A percentile compares a stretch with the other conserved stretches of the same genome.
These are phyloP conservation scores for Fusarium phyllophilum DNA, from an alignment of 2,329 filamentous ascomycete genomes.

Conservation along the genomic window DNA sequence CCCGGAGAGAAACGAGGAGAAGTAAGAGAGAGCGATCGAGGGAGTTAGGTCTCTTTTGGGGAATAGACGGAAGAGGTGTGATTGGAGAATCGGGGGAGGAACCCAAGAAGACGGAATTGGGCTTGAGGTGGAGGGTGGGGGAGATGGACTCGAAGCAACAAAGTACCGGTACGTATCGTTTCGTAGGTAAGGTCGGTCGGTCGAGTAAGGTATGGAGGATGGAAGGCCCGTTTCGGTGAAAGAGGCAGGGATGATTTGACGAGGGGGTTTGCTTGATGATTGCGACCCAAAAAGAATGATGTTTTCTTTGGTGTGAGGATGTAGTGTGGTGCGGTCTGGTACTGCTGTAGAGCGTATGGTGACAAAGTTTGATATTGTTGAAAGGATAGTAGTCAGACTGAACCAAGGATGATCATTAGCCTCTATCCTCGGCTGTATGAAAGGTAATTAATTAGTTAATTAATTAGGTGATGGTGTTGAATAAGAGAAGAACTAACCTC, in stretches of 20 bases:
- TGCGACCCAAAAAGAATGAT: constrained; percentile 27
- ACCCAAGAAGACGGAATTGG: constrained; percentile 29
- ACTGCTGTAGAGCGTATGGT: neutral
- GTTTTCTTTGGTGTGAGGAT: neutral
- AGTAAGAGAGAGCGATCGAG: constrained; percentile 27
- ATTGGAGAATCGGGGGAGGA: constrained; percentile 44
- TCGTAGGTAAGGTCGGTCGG: constrained; percentile 2
- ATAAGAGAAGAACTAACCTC: constrained; percentile 15
- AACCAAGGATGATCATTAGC: constrained; percentile 1
- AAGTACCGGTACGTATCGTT: constrained; percentile 25
- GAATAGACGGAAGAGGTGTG: constrained; percentile 34
- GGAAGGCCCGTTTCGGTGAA: constrained; percentile 42
- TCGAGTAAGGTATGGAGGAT: neutral
- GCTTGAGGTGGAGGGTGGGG: constrained; percentile 28
- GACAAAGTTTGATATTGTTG: neutral
- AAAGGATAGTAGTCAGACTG: neutral
- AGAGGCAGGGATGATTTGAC: constrained; percentile 44
- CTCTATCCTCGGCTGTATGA: neutral
- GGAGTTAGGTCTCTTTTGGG: constrained; percentile 37
- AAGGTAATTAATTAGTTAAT: neutral
- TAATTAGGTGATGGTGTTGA: constrained; percentile 24
- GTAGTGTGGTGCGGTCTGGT: neutral
- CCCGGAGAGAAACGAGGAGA: constrained; percentile 22
- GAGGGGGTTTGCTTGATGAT: constrained; percentile 23
- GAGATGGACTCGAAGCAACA: constrained; percentile 18